Evolutionary conservation across 768 basidiomycete genomes (phyloP).

Genomic region (Lactarius psammicola): DNA sequence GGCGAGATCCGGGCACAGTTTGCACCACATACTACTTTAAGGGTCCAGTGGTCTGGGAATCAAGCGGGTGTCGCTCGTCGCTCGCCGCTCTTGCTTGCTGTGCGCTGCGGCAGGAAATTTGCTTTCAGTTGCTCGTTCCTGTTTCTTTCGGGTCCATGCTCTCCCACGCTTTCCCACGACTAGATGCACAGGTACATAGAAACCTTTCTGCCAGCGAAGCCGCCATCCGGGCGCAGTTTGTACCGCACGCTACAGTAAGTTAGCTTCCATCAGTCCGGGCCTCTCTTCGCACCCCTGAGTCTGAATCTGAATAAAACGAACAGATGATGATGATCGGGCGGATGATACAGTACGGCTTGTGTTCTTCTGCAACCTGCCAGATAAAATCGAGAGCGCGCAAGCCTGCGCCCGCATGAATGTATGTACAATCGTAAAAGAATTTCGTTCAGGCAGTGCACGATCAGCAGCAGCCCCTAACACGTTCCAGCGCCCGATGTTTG

Average conservation of each 20-base stretch:
- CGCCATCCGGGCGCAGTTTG: neutral
- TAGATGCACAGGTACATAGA: neutral
- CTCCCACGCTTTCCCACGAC: neutral
- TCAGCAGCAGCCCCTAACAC: neutral
- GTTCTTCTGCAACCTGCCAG: neutral
- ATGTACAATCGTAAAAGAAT: neutral
- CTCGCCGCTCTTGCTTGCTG: neutral
- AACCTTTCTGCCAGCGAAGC: neutral
- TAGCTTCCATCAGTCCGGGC: neutral
- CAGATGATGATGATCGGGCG: neutral
- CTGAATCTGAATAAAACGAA: neutral
- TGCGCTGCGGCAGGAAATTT: neutral
- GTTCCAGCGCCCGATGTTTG: neutral
- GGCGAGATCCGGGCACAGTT: neutral
- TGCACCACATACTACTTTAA: neutral
- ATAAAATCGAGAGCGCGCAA: neutral
- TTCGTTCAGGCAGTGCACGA: neutral
- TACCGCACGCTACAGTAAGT: neutral
- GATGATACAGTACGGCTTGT: neutral
- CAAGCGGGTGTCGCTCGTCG: neutral
- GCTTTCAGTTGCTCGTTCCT: neutral
- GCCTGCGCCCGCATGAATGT: neutral
- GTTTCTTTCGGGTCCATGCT: neutral
- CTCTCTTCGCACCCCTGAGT: no score
- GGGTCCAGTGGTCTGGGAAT: constrained; percentile 25